Base-by-base conservation (phyloP, 352 stramenopile species). In the Saprolegnia parasitica region DNA sequence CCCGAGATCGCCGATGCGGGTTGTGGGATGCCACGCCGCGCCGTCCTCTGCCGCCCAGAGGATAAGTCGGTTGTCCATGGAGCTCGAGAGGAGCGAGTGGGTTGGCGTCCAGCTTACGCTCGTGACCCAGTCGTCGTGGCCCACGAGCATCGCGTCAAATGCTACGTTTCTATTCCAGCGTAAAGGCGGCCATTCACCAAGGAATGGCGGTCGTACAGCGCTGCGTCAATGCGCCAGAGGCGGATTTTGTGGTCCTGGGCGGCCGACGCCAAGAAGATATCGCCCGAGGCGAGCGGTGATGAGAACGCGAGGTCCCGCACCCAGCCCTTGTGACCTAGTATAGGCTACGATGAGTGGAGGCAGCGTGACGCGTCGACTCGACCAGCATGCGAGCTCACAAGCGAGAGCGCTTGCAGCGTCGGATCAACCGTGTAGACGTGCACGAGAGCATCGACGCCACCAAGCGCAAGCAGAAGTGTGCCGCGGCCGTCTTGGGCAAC, bases 61-160 rank as follows among this genome's bases (percentile, higher is more conserved):
- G 47, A 93, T 86, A 1, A 93, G 58, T 11, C 81, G 83, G 63
- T 93, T 90, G 72, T 93, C 85, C 85, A 93, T 93, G 0, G 85
- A 91, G 1, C 77, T 77, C 0, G 83, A 89, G 5, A 93, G 64
- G 37, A 93, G 72, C 4, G 61, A 20, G 68, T 26, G 11, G 6
- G 5, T 5, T 4, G 67, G 39, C 46, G 73, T 78, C 85, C 85
- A 93, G 24, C 77, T 72, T 24, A 93, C 67, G 10, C 77, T 90
- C 15, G 85, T 93, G 47, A 93, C 83, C 85, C 85, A 93, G 65
- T 93, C 85, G 67, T 93, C 85, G 67, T 93, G 85, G 5, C 79
- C 85, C 0, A 89, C 46, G 20, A 93, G 75, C 23, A 93, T 67
- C 24, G 85, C 74, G 32, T 93, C 81, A 56, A 90, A 91, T 45